Base-by-base conservation (phyloP, 306 rosid genomes). In the Trichosanthes cucumerina region DNA sequence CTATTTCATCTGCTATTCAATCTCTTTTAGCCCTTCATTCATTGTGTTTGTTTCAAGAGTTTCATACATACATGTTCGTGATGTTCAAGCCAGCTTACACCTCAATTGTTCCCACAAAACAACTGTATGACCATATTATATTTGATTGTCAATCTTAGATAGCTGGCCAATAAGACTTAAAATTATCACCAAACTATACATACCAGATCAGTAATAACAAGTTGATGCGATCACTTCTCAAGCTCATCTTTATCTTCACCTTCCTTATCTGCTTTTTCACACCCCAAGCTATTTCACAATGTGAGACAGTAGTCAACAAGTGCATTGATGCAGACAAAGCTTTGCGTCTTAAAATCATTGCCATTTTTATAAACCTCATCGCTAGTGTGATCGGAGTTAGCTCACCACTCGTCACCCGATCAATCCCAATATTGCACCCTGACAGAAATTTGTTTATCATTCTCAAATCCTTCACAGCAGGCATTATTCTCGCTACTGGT, bases 401-500 rank as follows among this genome's bases (percentile, higher is more conserved):
- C 36, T 76, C 87, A 1, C 92, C 93, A 1, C 88, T 84, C 4
- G 23, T 85, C 26, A 78, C 90, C 4, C 88, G 89, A n/a, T 80
- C 85, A 8, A 24, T 89, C 31, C 86, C 87, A 0, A 87, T 91
- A 1, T 78, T 91, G 13, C 87, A 86, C 14, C 96, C 96, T 0
- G 91, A 91, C 12, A 76, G 82, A 59, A 54, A 77, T 23, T 81
- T 87, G 8, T 91, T 91, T 34, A 77, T 87, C 12, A 79, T 91
- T 4, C 84, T 89, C 65, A 89, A 89, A 84, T 83, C 87, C 76
- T 89, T 91, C 3, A 91, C 92, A 0, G 85, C 86, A 0, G 93
- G 93, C 0, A 89, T 89, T 34, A 89, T 91, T 38, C 88, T 91
- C 0, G 92, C 85, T 21, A 91, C 93, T 0, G 91, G 90, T 0